Percentiles rank a stretch among this genome's conserved stretches.
Conservation (phyloP, 2,329 filamentous ascomycete genomes). For the Coniochaeta hoffmannii region DNA sequence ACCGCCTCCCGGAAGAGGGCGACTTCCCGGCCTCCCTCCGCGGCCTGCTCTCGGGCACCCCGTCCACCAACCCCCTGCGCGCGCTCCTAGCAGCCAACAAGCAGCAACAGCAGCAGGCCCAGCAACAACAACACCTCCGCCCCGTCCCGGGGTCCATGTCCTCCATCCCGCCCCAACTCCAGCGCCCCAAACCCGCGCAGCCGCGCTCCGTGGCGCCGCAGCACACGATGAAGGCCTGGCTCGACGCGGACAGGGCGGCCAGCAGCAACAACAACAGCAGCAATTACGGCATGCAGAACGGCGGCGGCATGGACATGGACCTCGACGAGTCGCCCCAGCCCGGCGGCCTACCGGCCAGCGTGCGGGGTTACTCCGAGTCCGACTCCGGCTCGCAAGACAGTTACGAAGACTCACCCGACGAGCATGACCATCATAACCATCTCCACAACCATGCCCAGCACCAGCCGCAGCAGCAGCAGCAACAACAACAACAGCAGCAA, state of each 20-base stretch:
- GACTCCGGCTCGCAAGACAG: conserved; percentile 5
- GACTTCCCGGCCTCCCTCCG: conserved; percentile 33
- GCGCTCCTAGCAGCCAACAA: conserved; percentile 18
- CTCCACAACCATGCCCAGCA: conserved; percentile 3
- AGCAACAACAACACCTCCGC: background rate
- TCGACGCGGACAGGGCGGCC: background rate
- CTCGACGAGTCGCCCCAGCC: conserved; percentile 4
- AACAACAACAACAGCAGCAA: conserved; percentile 5
- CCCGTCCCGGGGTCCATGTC: background rate
- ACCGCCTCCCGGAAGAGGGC: conserved; percentile 29
- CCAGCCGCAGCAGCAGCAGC: conserved; percentile 1
- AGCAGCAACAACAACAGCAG: no score
- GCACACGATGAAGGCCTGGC: background rate
- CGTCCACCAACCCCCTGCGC: conserved; percentile 23
- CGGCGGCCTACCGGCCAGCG: conserved; percentile 2
- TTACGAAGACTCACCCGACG: background rate
- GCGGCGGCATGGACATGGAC: conserved; percentile 5
- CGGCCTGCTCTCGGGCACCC: conserved; percentile 25
- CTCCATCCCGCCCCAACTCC: background rate
- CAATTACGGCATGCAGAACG: conserved; percentile 3
- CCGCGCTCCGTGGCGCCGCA: background rate
- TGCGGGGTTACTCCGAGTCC: conserved; percentile 5
- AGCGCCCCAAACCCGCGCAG: background rate
- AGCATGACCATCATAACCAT: background rate
- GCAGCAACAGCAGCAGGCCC: background rate